Evolutionary conservation across 805 yeast species (phyloP).

Genomic region (Millerozyma acaciae): DNA sequence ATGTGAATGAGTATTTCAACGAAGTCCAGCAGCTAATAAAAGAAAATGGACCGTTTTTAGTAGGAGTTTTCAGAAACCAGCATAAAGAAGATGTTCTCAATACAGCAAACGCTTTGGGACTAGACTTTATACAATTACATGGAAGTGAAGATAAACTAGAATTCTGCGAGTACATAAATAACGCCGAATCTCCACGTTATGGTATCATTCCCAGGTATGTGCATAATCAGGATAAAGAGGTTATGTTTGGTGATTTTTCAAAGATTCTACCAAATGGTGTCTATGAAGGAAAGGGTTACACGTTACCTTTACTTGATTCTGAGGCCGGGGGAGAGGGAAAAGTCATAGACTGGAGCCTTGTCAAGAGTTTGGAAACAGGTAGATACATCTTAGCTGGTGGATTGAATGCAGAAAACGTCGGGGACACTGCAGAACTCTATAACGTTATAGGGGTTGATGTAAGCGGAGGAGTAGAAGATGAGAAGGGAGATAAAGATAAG

Average conservation of each 20-base stretch:
- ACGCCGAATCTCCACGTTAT: slow-evolving; percentile 21
- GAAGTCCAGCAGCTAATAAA: slow-evolving; percentile 16
- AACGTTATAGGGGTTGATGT: slow-evolving; percentile 92
- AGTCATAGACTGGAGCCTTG: slow-evolving; percentile 62
- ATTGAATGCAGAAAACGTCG: slow-evolving; percentile 69
- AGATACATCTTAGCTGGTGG: slow-evolving; percentile 86
- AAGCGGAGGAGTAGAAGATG: slow-evolving; percentile 86
- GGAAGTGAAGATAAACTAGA: slow-evolving; percentile 60
- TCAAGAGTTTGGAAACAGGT: slow-evolving; percentile 36
- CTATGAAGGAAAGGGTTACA: slow-evolving; percentile 30
- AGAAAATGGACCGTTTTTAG: slow-evolving; percentile 62
- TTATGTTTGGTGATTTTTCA: slow-evolving; percentile 9
- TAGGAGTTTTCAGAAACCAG: slow-evolving; percentile 91
- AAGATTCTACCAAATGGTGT: slow-evolving; percentile 5
- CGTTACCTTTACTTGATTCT: slow-evolving; percentile 71
- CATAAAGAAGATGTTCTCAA: slow-evolving; percentile 54
- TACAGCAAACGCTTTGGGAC: slow-evolving; percentile 38
- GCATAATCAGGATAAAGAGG: slow-evolving; percentile 46
- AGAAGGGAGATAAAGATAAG: slow-evolving; percentile 67
- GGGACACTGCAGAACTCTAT: slow-evolving; percentile 40
- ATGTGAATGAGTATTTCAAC: slow-evolving; percentile 28
- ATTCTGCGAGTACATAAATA: slow-evolving; percentile 40
- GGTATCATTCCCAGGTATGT: slow-evolving; percentile 76
- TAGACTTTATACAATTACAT: slow-evolving; percentile 87
- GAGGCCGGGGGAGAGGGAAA: slow-evolving; percentile 92